These are phyloP conservation scores for Endocladia muricata DNA, from an alignment of 31 red algal genomes.

Conservation along the genomic window DNA sequence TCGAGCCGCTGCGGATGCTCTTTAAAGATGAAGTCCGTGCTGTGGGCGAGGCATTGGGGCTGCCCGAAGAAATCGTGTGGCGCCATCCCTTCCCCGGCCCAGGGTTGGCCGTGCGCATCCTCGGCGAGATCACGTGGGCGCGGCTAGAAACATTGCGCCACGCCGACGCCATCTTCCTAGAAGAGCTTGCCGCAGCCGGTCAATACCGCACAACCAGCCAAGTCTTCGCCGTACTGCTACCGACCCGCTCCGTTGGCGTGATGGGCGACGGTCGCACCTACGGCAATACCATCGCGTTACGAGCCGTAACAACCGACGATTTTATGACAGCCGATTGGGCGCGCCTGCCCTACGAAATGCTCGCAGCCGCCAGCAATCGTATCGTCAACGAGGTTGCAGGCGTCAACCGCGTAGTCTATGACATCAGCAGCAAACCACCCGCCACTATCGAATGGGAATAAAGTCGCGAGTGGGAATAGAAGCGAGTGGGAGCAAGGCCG, in stretches of 20 bases:
- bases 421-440: slow-evolving; percentile 97
- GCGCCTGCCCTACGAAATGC: slow-evolving; percentile 54
- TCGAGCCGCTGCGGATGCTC: slow-evolving; percentile 92
- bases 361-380: slow-evolving; percentile 57
- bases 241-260: slow-evolving; percentile 92
- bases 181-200: slow-evolving; percentile 68
- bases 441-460: slow-evolving; percentile 98
- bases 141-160: slow-evolving; percentile 69
- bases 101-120: slow-evolving; percentile 93
- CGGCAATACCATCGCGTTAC: slow-evolving; percentile 82
- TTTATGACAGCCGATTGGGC: slow-evolving; percentile 99
- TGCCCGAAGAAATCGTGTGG: slow-evolving; percentile 75
- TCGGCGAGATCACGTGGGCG: slow-evolving; percentile 78
- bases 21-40: slow-evolving; percentile 98
- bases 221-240: slow-evolving; percentile 95
- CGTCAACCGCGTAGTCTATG: slow-evolving; percentile 89
- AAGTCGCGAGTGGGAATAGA: too few species aligned
- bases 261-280: slow-evolving; percentile 97
- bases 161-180: slow-evolving; percentile 88
- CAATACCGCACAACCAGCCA: slow-evolving; percentile 88
- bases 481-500: too few species aligned
- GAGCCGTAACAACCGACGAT: slow-evolving; percentile 91
- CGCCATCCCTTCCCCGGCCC: slow-evolving; percentile 99
- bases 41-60: slow-evolving; percentile 79
- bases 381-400: slow-evolving; percentile 97